phyloP scores from a whole-genome alignment of 2,329 filamentous ascomycete species.

The Colletotrichum sp. region DNA sequence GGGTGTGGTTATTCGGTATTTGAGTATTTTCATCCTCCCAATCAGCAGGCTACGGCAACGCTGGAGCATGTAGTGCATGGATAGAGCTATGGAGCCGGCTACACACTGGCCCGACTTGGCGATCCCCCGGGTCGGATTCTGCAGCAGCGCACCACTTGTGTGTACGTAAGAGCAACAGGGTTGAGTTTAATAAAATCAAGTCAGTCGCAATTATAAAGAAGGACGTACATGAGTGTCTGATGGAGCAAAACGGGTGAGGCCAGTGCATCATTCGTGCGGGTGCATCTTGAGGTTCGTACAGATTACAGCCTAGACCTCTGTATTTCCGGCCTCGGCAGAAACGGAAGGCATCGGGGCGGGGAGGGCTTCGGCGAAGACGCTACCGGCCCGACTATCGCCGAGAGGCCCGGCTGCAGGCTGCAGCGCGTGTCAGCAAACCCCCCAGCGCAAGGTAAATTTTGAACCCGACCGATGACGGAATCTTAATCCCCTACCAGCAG shows the following conservation, averaged over 20 bases:
- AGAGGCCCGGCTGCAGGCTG: neutral
- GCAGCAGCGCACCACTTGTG: neutral
- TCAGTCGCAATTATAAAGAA: neutral
- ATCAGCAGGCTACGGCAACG: neutral
- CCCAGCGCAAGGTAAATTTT: slow-evolving; percentile 8
- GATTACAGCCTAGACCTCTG: neutral
- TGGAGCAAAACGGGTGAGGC: neutral
- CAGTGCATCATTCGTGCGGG: neutral
- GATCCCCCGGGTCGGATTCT: neutral
- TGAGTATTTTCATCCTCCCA: neutral
- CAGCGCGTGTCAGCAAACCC: neutral
- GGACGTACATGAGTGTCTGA: neutral
- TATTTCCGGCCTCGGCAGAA: neutral
- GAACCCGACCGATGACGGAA: slow-evolving; percentile 14
- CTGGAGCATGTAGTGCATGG: neutral
- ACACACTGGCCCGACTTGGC: neutral
- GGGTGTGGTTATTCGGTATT: neutral
- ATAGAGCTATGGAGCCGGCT: neutral
- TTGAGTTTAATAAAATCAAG: neutral
- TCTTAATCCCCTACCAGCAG: neutral
- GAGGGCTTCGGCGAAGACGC: neutral
- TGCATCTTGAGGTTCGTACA: neutral
- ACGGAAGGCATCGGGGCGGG: neutral
- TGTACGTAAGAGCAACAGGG: neutral
- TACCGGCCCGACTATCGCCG: slow-evolving; percentile 17